These are phyloP conservation scores for Fistulinella prunicolor DNA, from an alignment of 768 basidiomycete species.

Conservation along the genomic window DNA sequence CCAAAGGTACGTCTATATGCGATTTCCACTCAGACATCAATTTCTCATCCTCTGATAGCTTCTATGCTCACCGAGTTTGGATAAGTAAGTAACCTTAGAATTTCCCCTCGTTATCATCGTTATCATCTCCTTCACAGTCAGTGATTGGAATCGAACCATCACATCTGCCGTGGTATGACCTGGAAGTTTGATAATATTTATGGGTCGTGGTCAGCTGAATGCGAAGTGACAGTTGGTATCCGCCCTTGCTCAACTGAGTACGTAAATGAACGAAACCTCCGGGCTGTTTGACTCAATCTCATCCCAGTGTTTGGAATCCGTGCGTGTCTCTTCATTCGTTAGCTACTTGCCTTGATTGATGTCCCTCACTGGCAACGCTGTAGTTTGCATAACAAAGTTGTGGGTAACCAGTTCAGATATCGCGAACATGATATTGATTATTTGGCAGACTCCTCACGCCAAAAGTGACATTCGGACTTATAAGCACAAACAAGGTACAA, in stretches of 20 bases:
- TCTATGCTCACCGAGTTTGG: slow-evolving; percentile 28
- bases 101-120: background rate
- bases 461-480: background rate
- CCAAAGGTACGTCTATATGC: slow-evolving; percentile 11
- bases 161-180: slow-evolving; percentile 15
- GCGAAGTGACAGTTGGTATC: slow-evolving; percentile 2
- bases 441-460: slow-evolving; percentile 7
- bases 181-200: background rate
- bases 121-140: slow-evolving; percentile 11
- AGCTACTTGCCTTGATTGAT: too few relatives aligned
- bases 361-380: too few relatives aligned
- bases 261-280: background rate
- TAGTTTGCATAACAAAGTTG: slow-evolving; percentile 6
- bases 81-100: slow-evolving; percentile 15
- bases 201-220: background rate
- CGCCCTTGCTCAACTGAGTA: slow-evolving; percentile 14
- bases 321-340: slow-evolving; percentile 1
- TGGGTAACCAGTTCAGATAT: background rate
- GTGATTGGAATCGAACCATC: slow-evolving; percentile 13
- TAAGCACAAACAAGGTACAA: slow-evolving; percentile 7
- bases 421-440: too few relatives aligned
- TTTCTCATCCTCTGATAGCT: slow-evolving; percentile 10
- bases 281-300: background rate
- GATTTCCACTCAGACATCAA: background rate
- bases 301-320: slow-evolving; percentile 14